Base-by-base conservation (phyloP, 805 yeast species). In the fission yeast (Schizosaccharomyces pombe) region DNA sequence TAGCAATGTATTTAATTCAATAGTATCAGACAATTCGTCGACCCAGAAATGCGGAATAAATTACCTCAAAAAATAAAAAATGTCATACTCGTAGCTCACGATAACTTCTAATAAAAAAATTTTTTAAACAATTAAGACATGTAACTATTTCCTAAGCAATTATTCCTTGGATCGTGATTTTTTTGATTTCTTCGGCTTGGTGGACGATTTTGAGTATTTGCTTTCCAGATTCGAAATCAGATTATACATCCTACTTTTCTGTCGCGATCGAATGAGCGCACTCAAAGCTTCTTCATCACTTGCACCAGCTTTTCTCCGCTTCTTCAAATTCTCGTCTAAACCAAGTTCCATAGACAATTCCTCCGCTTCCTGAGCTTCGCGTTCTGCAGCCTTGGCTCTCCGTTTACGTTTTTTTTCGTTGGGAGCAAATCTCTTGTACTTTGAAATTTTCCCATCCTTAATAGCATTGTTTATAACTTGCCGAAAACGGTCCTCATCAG, bases 401-500 rank as follows among this genome's bases (percentile, higher is more conserved):
- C 72, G 74, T 59, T 68, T 69, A 56, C 73, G 71, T 30, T 68
- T 56, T 12, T 58, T 65, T 64, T 80, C 62, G 16, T 34, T 19
- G 8, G 47, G 28, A 19, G 66, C 69, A 72, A 77, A 82, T 57
- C 75, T 68, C 52, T 68, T 65, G 16, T 68, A 66, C 5, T 62
- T 54, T 19, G 68, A 68, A 32, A 74, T 64, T 3, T 66, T 67
- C 1, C 68, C 67, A 1, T 67, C 66, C 4, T 63, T 63, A 14
- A 75, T 65, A 43, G 78, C 67, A 12, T 68, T 68, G 32, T 71
- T 67, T 30, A 85, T 74, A 1, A 78, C 70, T 1, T 63, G 64
- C 55, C 73, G 75, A 47, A 82, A 71, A 39, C 95, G 71, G 32
- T 65, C 66, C 60, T 83, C 93, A 60, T 80, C 85, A 37, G 70